Conservation (phyloP, 129 eudicot genomes). For the Centrapalus pauciflorus region DNA sequence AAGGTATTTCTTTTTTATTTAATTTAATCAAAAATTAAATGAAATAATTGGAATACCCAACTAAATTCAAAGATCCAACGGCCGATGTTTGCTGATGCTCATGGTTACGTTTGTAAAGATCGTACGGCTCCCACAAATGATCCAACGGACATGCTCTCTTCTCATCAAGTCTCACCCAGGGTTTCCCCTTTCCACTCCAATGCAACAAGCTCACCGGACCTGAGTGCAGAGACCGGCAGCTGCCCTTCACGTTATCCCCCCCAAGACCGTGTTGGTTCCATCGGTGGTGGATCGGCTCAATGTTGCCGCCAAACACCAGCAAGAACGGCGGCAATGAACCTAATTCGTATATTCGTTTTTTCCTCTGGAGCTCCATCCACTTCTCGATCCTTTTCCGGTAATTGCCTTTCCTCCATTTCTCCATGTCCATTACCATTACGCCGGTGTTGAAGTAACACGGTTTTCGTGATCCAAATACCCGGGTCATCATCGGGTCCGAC, state of each 20-base stretch:
- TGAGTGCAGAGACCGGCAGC: conserved; percentile 71
- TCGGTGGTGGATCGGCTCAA: conserved; percentile 73
- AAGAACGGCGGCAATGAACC: conserved; percentile 87
- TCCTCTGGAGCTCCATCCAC: conserved; percentile 87
- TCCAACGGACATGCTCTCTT: conserved; percentile 87
- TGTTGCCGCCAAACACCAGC: conserved; percentile 65
- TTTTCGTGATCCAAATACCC: conserved; percentile 34
- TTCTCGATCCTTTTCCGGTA: conserved; percentile 53
- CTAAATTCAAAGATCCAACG: conserved; percentile 32
- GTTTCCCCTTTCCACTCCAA: conserved; percentile 95
- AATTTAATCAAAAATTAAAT: conserved; percentile 21
- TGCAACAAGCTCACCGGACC: conserved; percentile 94
- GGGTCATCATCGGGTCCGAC: conserved; percentile 63
- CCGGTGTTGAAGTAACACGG: conserved; percentile 97
- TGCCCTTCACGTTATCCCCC: conserved; percentile 85
- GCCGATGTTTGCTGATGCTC: conserved; percentile 11
- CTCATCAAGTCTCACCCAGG: conserved; percentile 88
- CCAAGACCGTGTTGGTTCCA: conserved; percentile 98
- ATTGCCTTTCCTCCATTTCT: conserved; percentile 56
- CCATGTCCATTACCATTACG: conserved; percentile 91
- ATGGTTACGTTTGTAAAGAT: conserved; percentile 43
- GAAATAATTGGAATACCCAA: conserved; percentile 51
- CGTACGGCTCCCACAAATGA: conserved; percentile 92
- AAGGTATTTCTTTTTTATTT: neutral
- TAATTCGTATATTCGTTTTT: conserved; percentile 67